These are phyloP conservation scores for Cymbopogon flexuosus DNA, from an alignment of 202 grass and related monocot genomes.

Conservation along the genomic window DNA sequence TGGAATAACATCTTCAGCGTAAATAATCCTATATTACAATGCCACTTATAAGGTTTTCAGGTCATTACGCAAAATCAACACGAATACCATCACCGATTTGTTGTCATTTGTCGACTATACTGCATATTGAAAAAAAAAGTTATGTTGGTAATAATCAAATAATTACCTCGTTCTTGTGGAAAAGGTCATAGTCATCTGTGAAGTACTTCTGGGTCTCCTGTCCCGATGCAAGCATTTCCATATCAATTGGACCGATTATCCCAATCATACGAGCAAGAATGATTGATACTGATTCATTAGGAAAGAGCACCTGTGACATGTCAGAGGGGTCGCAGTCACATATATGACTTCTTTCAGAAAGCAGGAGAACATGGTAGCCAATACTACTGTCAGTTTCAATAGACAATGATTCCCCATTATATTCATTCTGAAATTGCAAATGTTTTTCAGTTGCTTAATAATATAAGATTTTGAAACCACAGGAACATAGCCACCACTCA, in stretches of 20 bases:
- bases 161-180: constrained; percentile 79
- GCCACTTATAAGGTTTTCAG: background rate
- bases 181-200: constrained; percentile 80
- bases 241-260: constrained; percentile 81
- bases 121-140: background rate
- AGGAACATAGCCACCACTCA: background rate
- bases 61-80: background rate
- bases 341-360: background rate
- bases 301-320: constrained; percentile 80
- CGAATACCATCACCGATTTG: background rate
- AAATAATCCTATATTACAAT: constrained; percentile 14
- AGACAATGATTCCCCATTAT: constrained; percentile 7
- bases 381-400: background rate
- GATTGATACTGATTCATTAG: constrained; percentile 78
- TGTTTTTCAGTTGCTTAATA: constrained; percentile 16
- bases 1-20: constrained; percentile 6
- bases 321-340: background rate
- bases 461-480: background rate
- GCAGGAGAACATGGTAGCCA: background rate
- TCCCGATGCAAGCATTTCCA: constrained; percentile 81
- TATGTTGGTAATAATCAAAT: background rate
- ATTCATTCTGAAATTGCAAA: constrained; percentile 15
- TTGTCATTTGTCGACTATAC: background rate
- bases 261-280: constrained; percentile 97
- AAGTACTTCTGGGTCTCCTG: constrained; percentile 85